Percentiles rank a stretch among this genome's conserved stretches.
Conservation (phyloP, 805 yeast genomes). For the Candida maris region DNA sequence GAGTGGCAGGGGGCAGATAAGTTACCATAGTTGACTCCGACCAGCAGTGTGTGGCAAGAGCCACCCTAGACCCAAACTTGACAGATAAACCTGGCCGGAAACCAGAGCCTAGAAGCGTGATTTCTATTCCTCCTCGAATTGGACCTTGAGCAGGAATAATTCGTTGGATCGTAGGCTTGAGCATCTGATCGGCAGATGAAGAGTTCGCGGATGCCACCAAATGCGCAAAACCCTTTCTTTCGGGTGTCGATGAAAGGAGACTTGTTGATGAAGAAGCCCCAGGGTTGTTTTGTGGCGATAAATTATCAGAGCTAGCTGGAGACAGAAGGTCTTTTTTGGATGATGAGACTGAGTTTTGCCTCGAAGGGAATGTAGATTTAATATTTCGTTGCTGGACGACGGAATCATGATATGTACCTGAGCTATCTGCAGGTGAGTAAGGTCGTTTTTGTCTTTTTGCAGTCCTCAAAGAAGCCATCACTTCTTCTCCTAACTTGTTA, state of each 20-base stretch:
- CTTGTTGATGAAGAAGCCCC: conserved; percentile 31
- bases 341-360: conserved; percentile 20
- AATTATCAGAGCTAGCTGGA: conserved; percentile 30
- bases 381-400: conserved; percentile 24
- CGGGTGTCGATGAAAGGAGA: conserved; percentile 31
- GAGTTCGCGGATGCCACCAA: conserved; percentile 3
- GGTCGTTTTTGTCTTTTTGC: conserved; percentile 32
- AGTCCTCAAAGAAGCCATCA: conserved; percentile 11
- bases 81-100: conserved; percentile 81
- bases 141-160: conserved; percentile 97
- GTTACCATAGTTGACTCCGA: conserved; percentile 91
- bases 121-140: conserved; percentile 92
- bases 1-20: conserved; percentile 84
- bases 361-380: conserved; percentile 8
- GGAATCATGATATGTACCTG: conserved; percentile 25
- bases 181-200: conserved; percentile 2
- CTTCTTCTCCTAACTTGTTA: conserved; percentile 8
- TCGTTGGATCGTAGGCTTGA: conserved; percentile 65
- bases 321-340: conserved; percentile 28
- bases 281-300: conserved; percentile 30
- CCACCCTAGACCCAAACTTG: conserved; percentile 78
- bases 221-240: conserved; percentile 17
- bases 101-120: conserved; percentile 82
- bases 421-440: conserved; percentile 27
- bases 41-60: conserved; percentile 93